These are phyloP conservation scores for Aureobasidium sp. DNA, from an alignment of 2,329 filamentous ascomycete species.

Conservation along the genomic window DNA sequence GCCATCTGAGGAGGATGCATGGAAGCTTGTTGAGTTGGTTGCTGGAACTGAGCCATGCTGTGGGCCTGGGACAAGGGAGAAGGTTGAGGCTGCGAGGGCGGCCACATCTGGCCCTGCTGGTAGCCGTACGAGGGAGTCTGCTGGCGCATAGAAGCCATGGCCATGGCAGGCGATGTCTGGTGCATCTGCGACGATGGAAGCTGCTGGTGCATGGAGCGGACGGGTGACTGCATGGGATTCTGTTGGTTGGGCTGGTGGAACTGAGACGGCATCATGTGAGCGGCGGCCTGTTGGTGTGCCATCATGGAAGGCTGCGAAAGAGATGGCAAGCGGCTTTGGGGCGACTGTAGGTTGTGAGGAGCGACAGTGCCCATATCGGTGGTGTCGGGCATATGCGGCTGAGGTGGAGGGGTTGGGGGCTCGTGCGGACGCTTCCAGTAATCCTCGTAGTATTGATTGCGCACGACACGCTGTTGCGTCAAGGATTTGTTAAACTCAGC, in stretches of 20 bases:
- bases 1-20: conserved; percentile 42
- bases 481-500: conserved; percentile 85
- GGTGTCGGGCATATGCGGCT: conserved; percentile 33
- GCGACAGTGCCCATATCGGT: conserved; percentile 32
- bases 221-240: conserved; percentile 64
- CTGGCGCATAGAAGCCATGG: conserved; percentile 30
- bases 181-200: conserved; percentile 51
- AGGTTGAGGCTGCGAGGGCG: conserved; percentile 39
- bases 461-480: conserved; percentile 69
- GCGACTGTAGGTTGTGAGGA: conserved; percentile 40
- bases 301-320: conserved; percentile 12
- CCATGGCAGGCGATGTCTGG: conserved; percentile 53
- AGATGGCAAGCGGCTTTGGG: conserved; percentile 24
- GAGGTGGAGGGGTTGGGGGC: conserved; percentile 49
- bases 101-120: conserved; percentile 41
- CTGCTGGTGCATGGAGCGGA: conserved; percentile 59
- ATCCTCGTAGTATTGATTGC: conserved; percentile 69
- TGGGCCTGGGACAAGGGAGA: conserved; percentile 40
- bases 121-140: conserved; percentile 41
- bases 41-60: conserved; percentile 37
- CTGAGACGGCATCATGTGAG: conserved; percentile 14
- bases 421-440: conserved; percentile 81
- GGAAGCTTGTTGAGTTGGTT: conserved; percentile 38
- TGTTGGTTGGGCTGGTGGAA: conserved; percentile 50
- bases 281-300: conserved; percentile 10